Percentiles rank a stretch among this genome's conserved stretches.
Conservation (phyloP, 192 early-diverging fungal genomes). For the Kappamyces sp. region DNA sequence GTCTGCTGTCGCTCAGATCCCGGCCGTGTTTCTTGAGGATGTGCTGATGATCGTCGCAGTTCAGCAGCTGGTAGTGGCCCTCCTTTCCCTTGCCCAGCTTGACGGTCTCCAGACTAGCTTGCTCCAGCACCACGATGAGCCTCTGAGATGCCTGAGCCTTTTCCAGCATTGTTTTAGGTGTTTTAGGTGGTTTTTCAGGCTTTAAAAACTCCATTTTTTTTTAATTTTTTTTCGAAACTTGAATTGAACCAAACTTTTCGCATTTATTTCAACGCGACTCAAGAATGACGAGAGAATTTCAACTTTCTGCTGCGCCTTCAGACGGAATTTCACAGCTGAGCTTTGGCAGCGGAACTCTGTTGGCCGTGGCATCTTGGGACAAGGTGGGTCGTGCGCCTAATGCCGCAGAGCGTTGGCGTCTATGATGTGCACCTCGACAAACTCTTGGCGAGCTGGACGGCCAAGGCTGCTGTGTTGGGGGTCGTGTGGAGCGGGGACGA, state of each 20-base stretch:
- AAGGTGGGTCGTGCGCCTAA: constrained; percentile 42
- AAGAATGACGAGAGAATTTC: constrained; percentile 24
- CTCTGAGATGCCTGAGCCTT: constrained; percentile 68
- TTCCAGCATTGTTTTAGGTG: constrained; percentile 72
- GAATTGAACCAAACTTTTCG: too few species aligned
- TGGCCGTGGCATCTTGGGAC: constrained; percentile 90
- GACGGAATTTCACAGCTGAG: constrained; percentile 77
- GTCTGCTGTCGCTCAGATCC: constrained; percentile 73
- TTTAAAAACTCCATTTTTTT: constrained; percentile 27
- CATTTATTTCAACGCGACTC: too few species aligned
- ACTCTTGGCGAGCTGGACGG: constrained; percentile 48
- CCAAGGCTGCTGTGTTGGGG: constrained; percentile 71
- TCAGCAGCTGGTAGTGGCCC: constrained; percentile 79
- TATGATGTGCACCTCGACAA: constrained; percentile 70
- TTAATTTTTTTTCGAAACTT: too few species aligned
- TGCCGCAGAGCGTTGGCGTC: constrained; percentile 62
- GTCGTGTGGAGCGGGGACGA: constrained; percentile 60
- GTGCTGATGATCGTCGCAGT: constrained; percentile 93
- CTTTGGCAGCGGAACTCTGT: constrained; percentile 60
- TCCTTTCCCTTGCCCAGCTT: constrained; percentile 69
- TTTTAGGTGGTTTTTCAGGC: constrained; percentile 51
- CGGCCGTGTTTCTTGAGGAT: constrained; percentile 77
- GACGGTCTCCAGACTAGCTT: constrained; percentile 84
- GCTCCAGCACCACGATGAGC: constrained; percentile 88
- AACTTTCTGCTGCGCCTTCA: constrained; percentile 71